Evolutionary conservation across 2,329 filamentous ascomycete genomes (phyloP), one percentile per base, ranked within the genome.

Genomic region (Emmonsia crescens): DNA sequence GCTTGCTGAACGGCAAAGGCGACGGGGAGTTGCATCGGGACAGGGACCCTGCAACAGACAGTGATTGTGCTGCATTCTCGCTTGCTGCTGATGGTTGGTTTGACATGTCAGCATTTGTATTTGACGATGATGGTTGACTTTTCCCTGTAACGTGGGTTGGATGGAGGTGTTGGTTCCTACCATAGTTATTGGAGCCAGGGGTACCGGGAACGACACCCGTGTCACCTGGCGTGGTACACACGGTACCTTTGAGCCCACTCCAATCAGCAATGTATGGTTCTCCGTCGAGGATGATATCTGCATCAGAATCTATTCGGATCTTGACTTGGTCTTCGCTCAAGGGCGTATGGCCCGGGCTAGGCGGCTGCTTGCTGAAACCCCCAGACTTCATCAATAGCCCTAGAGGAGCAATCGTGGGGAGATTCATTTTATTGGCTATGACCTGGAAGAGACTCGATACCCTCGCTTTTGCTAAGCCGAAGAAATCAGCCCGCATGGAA

Each of bases 361-460:
- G 79, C 0, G 86, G 82, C 67, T 85, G 83, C 62, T 80, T 83
- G 51, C 78, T 78, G 6, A 82, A 81, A 12, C 83, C 85, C n/a
- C 84, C 85, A 3, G 83, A 79, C 56, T 82, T 77, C 83, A 89
- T 87, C 72, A 89, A 79, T 44, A 89, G 75, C 8, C 88, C 87
- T 0, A 89, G 74, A 0, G 87, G 84, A 27, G 79, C 75, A 10
- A 77, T 78, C 16, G 77, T 74, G 0, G 88, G 84, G 5, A 91
- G 73, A 64, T 87, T 88, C 66, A 94, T 82, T 72, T 93, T 95
- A 40, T 86, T 87, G 1, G 88, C 85, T n/a, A 96, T 82, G 9
- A 96, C 87, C 67, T 90, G 87, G 66, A 95, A 84, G 5, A 96
- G 78, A 60, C 85, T 86, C 0, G 85, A 82, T 21, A 96, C 80